These are phyloP conservation scores for Plasmodium chabaudi DNA, from an alignment of 169 alveolate genomes.

Conservation along the genomic window DNA sequence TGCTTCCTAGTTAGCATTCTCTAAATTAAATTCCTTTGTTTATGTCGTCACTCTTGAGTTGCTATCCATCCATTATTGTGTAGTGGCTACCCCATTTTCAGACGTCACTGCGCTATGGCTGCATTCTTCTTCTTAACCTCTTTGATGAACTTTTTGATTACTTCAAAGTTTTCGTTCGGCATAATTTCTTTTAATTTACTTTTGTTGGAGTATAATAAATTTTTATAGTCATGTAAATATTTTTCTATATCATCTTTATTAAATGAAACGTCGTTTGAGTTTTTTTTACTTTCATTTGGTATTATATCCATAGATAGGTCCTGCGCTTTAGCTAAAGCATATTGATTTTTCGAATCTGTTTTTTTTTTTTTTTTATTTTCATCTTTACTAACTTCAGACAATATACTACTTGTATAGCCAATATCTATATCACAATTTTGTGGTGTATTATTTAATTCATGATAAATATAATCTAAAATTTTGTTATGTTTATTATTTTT, in stretches of 20 bases:
- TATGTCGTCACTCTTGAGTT: too few species aligned
- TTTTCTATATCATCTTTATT: background rate
- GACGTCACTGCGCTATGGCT: background rate
- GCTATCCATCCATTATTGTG: too few species aligned
- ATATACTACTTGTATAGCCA: background rate
- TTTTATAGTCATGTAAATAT: background rate
- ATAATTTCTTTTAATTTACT: background rate
- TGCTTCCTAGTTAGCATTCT: too few species aligned
- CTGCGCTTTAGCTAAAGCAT: background rate
- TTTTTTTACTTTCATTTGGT: background rate
- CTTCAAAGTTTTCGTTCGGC: constrained; percentile 11
- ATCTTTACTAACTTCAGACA: background rate
- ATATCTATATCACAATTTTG: background rate
- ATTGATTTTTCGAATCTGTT: background rate
- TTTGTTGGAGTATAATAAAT: background rate
- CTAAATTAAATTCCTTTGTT: too few species aligned
- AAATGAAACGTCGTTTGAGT: background rate
- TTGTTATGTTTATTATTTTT: background rate
- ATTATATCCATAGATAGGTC: background rate
- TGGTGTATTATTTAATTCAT: constrained; percentile 19
- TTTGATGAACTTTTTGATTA: constrained; percentile 41
- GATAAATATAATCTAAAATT: constrained; percentile 8
- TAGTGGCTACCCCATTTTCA: background rate
- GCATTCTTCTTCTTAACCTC: constrained; percentile 22
- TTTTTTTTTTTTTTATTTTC: background rate